A percentile compares a stretch with the other conserved stretches of the same genome.
phyloP scores from a whole-genome alignment of 768 basidiomycete genomes.

The Hemileccinum impolitum region DNA sequence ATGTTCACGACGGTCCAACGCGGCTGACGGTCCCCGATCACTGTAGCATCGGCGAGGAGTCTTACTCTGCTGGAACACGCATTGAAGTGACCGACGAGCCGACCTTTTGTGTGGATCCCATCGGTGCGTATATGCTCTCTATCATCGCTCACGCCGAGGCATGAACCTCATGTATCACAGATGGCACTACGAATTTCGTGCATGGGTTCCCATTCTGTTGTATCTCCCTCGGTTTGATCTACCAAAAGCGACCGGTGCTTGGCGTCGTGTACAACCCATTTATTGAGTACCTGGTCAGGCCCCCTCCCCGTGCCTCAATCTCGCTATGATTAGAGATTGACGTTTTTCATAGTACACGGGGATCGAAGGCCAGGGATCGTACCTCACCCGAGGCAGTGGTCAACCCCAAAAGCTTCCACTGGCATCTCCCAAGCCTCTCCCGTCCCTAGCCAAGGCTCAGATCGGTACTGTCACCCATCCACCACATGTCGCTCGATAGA shows the following conservation, averaged over 20 bases:
- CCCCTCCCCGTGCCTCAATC: background rate
- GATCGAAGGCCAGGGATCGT: slow-evolving; percentile 76
- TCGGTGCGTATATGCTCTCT: slow-evolving; percentile 49
- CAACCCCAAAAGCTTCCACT: slow-evolving; percentile 63
- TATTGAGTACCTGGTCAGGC: slow-evolving; percentile 68
- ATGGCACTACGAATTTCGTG: slow-evolving; percentile 87
- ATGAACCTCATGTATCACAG: slow-evolving; percentile 32
- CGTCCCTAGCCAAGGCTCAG: slow-evolving; percentile 66
- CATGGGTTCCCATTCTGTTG: slow-evolving; percentile 86
- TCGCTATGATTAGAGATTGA: background rate
- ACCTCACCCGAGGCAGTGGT: slow-evolving; percentile 50
- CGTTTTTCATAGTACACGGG: slow-evolving; percentile 60
- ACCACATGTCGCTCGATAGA: background rate
- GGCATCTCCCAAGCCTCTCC: slow-evolving; percentile 56
- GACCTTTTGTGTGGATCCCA: slow-evolving; percentile 96
- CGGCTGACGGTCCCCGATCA: background rate
- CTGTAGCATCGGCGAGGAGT: slow-evolving; percentile 89
- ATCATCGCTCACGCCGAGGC: background rate
- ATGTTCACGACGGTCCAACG: background rate
- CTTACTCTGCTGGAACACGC: slow-evolving; percentile 72
- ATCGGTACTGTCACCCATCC: slow-evolving; percentile 42
- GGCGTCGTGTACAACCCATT: slow-evolving; percentile 95
- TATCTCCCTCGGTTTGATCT: slow-evolving; percentile 88
- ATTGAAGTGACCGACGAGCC: slow-evolving; percentile 78
- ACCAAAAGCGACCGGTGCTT: slow-evolving; percentile 74